Base-by-base conservation (phyloP, 2,329 filamentous ascomycete genomes). In the Cladosporium sp. region DNA sequence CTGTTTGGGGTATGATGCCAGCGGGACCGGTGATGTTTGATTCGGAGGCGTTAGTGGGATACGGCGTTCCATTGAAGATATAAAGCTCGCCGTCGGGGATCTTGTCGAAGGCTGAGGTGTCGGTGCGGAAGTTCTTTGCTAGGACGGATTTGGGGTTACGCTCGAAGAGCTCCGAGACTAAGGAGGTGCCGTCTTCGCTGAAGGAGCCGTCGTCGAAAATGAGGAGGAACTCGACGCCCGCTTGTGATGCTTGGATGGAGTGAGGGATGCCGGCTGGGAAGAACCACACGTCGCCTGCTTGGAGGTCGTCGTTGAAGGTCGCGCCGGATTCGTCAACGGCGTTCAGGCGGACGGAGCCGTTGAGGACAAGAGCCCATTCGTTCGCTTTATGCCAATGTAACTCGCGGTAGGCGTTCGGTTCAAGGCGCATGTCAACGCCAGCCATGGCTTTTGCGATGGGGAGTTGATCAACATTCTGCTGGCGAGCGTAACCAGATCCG, bases 161-260 rank as follows among this genome's bases (percentile, higher is more conserved):
- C 53, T 70, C 63, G 65, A 72, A 72, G n/a, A 72, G 67, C 21
- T 72, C 70, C 10, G 82, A 82, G 18, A 86, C 79, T 3, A 89
- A 79, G 76, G 87, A 87, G 0, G 86, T 88, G 54, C 79, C 80
- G 64, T 88, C 84, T 74, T 88, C 86, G 60, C 80, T 84, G 76
- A 88, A 88, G 5, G 75, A 73, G 4, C 86, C 86, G 64, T 83
- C 77, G 74, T 89, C 83, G 68, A 89, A 89, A 58, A 89, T 82
- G 2, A 88, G 79, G 1, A 88, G 78, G 71, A 88, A 88, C 71
- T 88, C 86, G 48, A 76, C 79, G 0, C 86, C 86, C 34, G 82
- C 77, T 4, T 83, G 83, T 14, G 87, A 81, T 0, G 70, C 70
- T 65, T 76, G 74, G 26, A 76, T 75, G 8, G 58, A 68, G 64